These are phyloP conservation scores for Rhizoctonia solani DNA, from an alignment of 1,284 basidiomycete genomes.

Conservation along the genomic window DNA sequence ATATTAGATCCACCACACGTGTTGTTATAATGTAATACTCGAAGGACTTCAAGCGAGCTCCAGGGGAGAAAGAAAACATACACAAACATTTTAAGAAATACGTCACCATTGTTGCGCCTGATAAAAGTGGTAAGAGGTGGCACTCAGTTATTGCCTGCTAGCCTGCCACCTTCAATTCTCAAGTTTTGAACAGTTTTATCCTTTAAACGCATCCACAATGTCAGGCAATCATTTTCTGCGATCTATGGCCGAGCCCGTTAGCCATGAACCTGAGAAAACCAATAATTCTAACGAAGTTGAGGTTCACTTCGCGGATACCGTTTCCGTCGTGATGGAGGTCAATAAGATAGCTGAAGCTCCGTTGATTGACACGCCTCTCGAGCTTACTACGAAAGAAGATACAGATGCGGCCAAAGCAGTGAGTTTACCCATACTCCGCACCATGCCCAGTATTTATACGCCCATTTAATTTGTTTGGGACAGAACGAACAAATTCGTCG, in stretches of 20 bases:
- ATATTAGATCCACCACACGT: background rate
- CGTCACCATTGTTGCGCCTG: background rate
- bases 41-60: no score
- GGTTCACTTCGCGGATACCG: slow-evolving; percentile 28
- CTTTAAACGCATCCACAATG: background rate
- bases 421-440: background rate
- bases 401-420: slow-evolving; percentile 2
- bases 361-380: slow-evolving; percentile 15
- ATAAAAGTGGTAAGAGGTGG: background rate
- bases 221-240: slow-evolving; percentile 28
- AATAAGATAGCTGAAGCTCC: slow-evolving; percentile 23
- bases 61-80: no score
- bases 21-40: no score
- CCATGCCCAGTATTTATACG: background rate
- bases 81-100: background rate
- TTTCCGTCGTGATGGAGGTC: slow-evolving; percentile 26
- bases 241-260: slow-evolving; percentile 21
- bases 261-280: background rate
- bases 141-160: background rate
- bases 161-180: background rate
- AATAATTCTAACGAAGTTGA: background rate
- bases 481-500: slow-evolving; percentile 26
- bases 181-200: background rate
- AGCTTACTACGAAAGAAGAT: slow-evolving; percentile 8
- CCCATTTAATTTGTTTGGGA: background rate